A percentile compares a stretch with the other conserved stretches of the same genome.
Evolutionary conservation across 345 rosid genomes (phyloP).

Genomic region (Citrus sinensis): DVS_A1.0 CM039164.1:5282001-5282500

Average conservation of each 20-base stretch:
- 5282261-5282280: background rate
- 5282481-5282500: background rate
- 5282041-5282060: background rate
- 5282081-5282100: background rate
- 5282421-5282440: background rate
- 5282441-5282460: background rate
- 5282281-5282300: background rate
- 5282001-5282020: background rate
- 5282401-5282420: background rate
- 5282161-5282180: background rate
- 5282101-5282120: background rate
- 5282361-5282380: background rate
- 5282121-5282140: background rate
- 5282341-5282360: background rate
- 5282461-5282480: background rate
- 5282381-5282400: background rate
- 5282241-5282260: background rate
- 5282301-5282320: background rate
- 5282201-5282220: background rate
- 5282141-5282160: background rate
- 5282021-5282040: background rate
- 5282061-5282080: background rate
- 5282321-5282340: background rate
- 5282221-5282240: background rate
- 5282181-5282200: background rate